A percentile compares a stretch with the other conserved stretches of the same genome.
Evolutionary conservation across 2,329 filamentous ascomycete genomes (phyloP).

Genomic region (Scedosporium apiospermum): DNA sequence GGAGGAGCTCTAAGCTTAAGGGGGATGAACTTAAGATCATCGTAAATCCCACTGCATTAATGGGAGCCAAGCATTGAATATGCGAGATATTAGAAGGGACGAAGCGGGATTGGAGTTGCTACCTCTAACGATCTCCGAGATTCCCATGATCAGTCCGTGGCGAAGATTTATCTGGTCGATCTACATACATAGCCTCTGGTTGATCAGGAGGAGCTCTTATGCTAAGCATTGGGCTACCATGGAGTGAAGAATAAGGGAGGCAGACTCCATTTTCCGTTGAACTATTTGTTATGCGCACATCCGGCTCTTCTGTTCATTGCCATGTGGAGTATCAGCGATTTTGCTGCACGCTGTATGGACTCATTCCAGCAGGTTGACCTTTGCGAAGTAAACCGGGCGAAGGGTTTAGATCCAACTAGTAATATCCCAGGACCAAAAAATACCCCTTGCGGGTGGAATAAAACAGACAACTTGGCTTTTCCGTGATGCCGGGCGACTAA

Average conservation of each 20-base stretch:
- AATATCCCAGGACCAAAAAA: too few species aligned
- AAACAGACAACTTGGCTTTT: background rate
- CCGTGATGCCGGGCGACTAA: background rate
- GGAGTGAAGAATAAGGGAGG: background rate
- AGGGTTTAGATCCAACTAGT: too few species aligned
- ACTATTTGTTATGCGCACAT: background rate
- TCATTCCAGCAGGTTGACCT: too few species aligned
- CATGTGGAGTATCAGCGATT: too few species aligned
- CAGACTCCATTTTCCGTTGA: background rate
- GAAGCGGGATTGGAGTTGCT: background rate
- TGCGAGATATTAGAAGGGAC: background rate
- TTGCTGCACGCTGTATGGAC: too few species aligned
- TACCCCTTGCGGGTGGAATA: background rate
- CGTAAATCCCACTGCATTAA: background rate
- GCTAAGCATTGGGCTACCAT: background rate
- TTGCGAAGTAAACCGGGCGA: too few species aligned
- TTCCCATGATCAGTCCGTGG: background rate
- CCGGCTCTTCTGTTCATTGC: background rate
- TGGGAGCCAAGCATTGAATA: background rate
- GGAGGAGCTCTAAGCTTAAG: background rate
- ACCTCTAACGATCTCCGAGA: background rate
- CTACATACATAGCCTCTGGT: background rate
- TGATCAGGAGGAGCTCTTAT: background rate
- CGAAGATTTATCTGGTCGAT: background rate
- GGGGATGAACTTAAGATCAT: background rate